Conservation (phyloP, 495 filamentous ascomycete genomes). For the Bacidia rubella region DNA sequence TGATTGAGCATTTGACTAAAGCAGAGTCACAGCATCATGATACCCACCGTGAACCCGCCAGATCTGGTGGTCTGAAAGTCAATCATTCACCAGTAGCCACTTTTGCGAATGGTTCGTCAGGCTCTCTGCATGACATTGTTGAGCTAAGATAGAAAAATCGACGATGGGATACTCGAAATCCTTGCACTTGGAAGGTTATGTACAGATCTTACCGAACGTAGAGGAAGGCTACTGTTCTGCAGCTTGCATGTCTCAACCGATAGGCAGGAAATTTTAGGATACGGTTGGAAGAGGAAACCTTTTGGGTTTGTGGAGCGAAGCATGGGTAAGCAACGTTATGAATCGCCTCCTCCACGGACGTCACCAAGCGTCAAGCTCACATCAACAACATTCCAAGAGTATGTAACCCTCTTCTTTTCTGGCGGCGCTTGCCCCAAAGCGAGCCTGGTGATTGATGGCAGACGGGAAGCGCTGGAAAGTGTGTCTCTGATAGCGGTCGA, state of each 20-base stretch:
- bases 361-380: conserved; percentile 1
- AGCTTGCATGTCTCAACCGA: background rate
- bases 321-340: background rate
- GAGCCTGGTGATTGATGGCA: background rate
- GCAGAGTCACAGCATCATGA: background rate
- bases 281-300: background rate
- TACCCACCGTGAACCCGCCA: background rate
- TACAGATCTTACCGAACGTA: no score
- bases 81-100: no score
- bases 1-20: background rate
- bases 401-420: background rate
- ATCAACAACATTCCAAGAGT: background rate
- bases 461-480: background rate
- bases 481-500: background rate
- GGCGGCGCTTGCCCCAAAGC: background rate
- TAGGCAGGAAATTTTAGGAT: background rate
- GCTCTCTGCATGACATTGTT: background rate
- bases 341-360: background rate
- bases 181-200: no score
- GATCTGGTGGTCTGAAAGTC: background rate
- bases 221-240: background rate
- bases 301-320: conserved; percentile 3
- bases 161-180: background rate
- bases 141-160: background rate
- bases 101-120: no score